phyloP scores from a whole-genome alignment of 2,329 filamentous ascomycete species.

The Blastomyces parvus region DNA sequence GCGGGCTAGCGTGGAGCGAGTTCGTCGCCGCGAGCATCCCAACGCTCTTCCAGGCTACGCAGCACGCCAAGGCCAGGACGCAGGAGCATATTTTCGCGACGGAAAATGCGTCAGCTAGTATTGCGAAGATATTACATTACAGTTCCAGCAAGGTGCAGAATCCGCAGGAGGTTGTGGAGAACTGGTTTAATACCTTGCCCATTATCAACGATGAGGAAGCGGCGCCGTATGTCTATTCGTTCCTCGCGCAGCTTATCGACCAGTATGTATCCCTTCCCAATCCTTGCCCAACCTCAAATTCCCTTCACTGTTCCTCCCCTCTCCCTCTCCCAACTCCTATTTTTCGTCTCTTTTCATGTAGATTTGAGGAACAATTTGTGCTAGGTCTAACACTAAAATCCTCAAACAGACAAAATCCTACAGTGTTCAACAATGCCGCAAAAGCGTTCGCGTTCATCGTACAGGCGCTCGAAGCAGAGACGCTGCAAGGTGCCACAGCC shows the following conservation, averaged over 20 bases:
- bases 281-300: neutral
- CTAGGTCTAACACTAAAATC: conserved; percentile 5
- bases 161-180: conserved; percentile 62
- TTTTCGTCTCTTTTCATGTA: conserved; percentile 1
- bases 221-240: conserved; percentile 89
- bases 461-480: conserved; percentile 82
- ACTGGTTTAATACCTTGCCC: conserved; percentile 85
- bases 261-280: conserved; percentile 56
- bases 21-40: conserved; percentile 75
- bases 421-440: conserved; percentile 64
- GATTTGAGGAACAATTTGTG: too few relatives aligned
- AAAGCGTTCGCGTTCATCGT: conserved; percentile 79
- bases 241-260: conserved; percentile 81
- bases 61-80: conserved; percentile 68
- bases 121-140: conserved; percentile 93
- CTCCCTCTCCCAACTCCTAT: neutral
- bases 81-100: conserved; percentile 96
- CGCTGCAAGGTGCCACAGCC: conserved; percentile 74
- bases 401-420: conserved; percentile 66
- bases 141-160: conserved; percentile 69
- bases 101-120: conserved; percentile 91
- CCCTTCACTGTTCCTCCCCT: conserved; percentile 4
- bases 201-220: conserved; percentile 95
- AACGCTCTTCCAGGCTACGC: conserved; percentile 73
- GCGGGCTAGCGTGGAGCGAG: conserved; percentile 74